Conservation (phyloP, 1,284 basidiomycete genomes). For the Anthracocystis setariae region DNA sequence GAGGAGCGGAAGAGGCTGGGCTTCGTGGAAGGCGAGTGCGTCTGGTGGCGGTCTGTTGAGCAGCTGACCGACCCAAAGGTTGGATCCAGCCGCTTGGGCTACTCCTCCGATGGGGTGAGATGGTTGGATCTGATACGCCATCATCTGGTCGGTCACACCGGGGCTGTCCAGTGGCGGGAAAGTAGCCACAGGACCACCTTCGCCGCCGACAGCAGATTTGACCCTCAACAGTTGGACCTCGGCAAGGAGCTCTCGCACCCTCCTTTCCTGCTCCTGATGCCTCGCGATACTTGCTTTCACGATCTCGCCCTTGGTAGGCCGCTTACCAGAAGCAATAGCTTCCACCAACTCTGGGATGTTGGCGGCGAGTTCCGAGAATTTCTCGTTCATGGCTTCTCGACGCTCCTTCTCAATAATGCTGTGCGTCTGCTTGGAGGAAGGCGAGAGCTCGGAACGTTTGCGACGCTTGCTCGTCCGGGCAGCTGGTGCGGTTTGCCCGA, state of each 20-base stretch:
- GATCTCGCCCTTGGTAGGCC: slow-evolving; percentile 51
- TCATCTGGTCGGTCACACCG: slow-evolving; percentile 13
- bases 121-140: slow-evolving; percentile 33
- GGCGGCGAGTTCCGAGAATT: slow-evolving; percentile 45
- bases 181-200: background rate
- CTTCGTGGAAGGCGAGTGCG: slow-evolving; percentile 10
- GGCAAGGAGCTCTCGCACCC: slow-evolving; percentile 30
- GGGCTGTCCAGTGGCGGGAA: slow-evolving; percentile 8
- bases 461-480: slow-evolving; percentile 37
- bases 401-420: slow-evolving; percentile 52
- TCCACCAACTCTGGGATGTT: slow-evolving; percentile 43
- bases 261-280: slow-evolving; percentile 45
- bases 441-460: slow-evolving; percentile 44
- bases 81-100: slow-evolving; percentile 5
- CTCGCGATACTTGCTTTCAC: slow-evolving; percentile 46
- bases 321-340: slow-evolving; percentile 34
- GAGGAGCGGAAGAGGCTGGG: slow-evolving; percentile 16
- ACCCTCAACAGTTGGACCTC: slow-evolving; percentile 36
- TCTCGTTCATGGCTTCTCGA: slow-evolving; percentile 50
- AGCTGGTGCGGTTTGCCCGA: background rate
- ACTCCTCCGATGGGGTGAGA: slow-evolving; percentile 28
- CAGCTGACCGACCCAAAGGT: slow-evolving; percentile 42
- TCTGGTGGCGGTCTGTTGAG: slow-evolving; percentile 28
- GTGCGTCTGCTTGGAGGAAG: slow-evolving; percentile 45
- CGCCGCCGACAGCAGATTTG: background rate